A percentile compares a stretch with the other conserved stretches of the same genome.
phyloP scores from a whole-genome alignment of 2,329 filamentous ascomycete genomes.

The Fonsecaea pedrosoi region DNA sequence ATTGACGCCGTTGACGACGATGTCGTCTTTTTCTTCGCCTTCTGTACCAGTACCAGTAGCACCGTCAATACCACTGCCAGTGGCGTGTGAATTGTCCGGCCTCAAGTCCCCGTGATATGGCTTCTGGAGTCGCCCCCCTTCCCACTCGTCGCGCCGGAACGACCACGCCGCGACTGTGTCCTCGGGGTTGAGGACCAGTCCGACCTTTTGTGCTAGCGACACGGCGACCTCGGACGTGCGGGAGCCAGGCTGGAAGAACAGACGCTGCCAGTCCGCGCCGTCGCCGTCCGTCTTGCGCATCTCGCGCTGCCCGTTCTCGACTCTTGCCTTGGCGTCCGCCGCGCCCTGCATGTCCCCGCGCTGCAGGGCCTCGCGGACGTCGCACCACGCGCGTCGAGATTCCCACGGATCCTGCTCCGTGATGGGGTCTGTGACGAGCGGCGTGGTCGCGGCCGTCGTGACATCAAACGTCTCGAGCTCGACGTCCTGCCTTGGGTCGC shows the following conservation, averaged over 20 bases:
- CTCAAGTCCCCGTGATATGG: conserved; percentile 33
- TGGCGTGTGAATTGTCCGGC: conserved; percentile 30
- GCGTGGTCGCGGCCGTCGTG: conserved; percentile 63
- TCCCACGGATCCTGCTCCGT: conserved; percentile 86
- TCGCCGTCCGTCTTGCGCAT: conserved; percentile 77
- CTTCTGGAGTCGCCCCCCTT: conserved; percentile 22
- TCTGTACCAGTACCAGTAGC: too few species aligned
- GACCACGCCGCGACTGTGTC: conserved; percentile 32
- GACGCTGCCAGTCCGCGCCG: conserved; percentile 76
- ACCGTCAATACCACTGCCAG: too few species aligned
- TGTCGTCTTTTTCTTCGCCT: not conserved
- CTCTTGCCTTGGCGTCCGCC: conserved; percentile 79
- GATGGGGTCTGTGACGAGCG: conserved; percentile 73
- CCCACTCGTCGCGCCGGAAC: conserved; percentile 29
- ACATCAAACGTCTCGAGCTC: conserved; percentile 68
- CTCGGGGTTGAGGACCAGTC: conserved; percentile 15
- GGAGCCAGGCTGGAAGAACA: conserved; percentile 68
- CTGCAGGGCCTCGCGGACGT: conserved; percentile 80
- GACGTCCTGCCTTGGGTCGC: conserved; percentile 64
- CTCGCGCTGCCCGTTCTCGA: conserved; percentile 86
- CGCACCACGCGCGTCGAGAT: conserved; percentile 84
- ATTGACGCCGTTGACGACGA: not conserved
- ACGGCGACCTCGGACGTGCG: conserved; percentile 18
- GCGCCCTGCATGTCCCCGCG: conserved; percentile 84
- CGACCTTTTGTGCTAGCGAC: conserved; percentile 17